A percentile compares a stretch with the other conserved stretches of the same genome.
Evolutionary conservation across 331 rosid species (phyloP).

Genomic region (Arachis monticola): DNA sequence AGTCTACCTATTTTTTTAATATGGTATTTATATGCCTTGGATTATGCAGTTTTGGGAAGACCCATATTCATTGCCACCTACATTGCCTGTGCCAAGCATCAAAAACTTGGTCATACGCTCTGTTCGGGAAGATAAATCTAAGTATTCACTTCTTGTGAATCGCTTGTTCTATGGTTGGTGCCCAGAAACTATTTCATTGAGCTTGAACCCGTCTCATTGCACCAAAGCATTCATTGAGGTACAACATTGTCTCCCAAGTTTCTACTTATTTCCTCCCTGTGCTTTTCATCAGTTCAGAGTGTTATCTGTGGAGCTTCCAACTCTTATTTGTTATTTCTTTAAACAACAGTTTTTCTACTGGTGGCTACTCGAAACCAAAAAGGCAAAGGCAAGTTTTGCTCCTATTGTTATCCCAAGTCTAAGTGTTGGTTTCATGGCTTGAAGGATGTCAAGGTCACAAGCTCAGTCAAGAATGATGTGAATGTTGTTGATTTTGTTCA

Average conservation of each 20-base stretch:
- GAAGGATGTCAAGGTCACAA: slow-evolving; percentile 28
- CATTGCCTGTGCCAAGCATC: slow-evolving; percentile 24
- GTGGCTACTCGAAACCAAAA: too few species aligned
- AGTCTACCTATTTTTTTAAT: background rate
- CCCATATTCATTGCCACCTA: background rate
- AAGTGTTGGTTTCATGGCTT: slow-evolving; percentile 29
- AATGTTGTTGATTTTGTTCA: background rate
- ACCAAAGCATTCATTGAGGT: slow-evolving; percentile 30
- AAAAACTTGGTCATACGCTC: slow-evolving; percentile 1
- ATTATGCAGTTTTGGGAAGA: slow-evolving; percentile 17
- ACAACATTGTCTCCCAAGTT: background rate
- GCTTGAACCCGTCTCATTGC: too few species aligned
- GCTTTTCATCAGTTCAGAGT: background rate
- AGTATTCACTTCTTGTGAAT: background rate
- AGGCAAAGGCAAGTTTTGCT: too few species aligned
- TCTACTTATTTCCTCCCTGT: background rate
- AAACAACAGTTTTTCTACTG: too few species aligned
- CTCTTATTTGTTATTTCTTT: background rate
- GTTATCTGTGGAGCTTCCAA: slow-evolving; percentile 2
- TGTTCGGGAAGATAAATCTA: background rate
- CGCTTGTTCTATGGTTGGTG: slow-evolving; percentile 24
- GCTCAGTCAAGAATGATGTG: background rate
- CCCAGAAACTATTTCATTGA: slow-evolving; percentile 12
- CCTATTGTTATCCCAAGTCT: too few species aligned
- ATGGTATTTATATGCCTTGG: background rate